Conservation (phyloP, 1,284 basidiomycete genomes). For the Leccinum pseudoinsigne region DNA sequence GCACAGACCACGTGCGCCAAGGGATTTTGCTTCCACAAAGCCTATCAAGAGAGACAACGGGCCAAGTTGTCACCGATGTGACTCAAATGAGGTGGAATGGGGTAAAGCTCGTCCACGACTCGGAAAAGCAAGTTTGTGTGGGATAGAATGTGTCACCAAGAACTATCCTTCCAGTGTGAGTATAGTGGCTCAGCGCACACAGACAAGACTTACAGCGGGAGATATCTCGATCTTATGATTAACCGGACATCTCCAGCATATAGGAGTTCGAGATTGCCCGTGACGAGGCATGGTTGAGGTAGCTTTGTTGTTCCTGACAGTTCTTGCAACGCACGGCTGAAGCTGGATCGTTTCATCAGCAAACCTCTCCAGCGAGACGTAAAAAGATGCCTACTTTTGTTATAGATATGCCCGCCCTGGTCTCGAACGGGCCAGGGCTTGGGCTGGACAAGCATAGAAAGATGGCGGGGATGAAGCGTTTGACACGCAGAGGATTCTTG, state of each 20-base stretch:
- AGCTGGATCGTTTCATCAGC: slow-evolving; percentile 41
- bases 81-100: slow-evolving; percentile 93
- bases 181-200: too few species aligned
- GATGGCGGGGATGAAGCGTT: slow-evolving; percentile 88
- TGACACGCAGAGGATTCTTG: slow-evolving; percentile 67
- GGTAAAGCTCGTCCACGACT: slow-evolving; percentile 89
- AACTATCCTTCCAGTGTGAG: slow-evolving; percentile 38
- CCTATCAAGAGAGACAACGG: slow-evolving; percentile 38
- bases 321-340: slow-evolving; percentile 93
- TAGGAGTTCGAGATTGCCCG: slow-evolving; percentile 80
- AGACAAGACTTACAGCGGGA: too few species aligned
- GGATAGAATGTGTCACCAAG: slow-evolving; percentile 80
- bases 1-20: too few species aligned
- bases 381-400: slow-evolving; percentile 53
- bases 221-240: too few species aligned
- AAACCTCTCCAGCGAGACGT: background rate
- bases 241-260: slow-evolving; percentile 62
- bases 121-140: too few species aligned
- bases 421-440: slow-evolving; percentile 73
- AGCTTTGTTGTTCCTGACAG: slow-evolving; percentile 35
- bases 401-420: slow-evolving; percentile 87
- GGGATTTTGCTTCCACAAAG: too few species aligned
- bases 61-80: slow-evolving; percentile 97
- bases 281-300: too few species aligned
- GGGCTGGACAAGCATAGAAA: slow-evolving; percentile 89